Conservation (phyloP, 257 asterid species). For the Solanum acaule region DNA sequence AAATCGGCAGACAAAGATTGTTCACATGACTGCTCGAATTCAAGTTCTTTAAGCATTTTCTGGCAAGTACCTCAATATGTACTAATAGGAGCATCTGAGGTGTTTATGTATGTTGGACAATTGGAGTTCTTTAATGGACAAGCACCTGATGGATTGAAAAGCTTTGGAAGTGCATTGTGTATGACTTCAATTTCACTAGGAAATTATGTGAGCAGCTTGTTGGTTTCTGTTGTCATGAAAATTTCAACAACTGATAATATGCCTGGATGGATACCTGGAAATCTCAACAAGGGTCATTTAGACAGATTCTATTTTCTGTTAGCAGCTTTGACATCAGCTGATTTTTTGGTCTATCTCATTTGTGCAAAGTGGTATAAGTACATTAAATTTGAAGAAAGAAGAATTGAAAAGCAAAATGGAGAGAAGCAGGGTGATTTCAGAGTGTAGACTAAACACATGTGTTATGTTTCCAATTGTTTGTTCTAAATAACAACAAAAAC, state of each 20-base stretch:
- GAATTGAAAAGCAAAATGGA: not conserved
- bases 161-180: constrained; percentile 88
- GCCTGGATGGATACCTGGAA: constrained; percentile 95
- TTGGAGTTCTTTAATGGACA: constrained; percentile 75
- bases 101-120: constrained; percentile 86
- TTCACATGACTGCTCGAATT: constrained; percentile 13
- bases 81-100: constrained; percentile 84
- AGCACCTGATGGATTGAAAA: constrained; percentile 79
- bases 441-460: not conserved
- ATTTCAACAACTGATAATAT: constrained; percentile 41
- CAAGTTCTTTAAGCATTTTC: constrained; percentile 63
- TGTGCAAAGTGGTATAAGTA: constrained; percentile 77
- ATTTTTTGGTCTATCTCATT: constrained; percentile 44
- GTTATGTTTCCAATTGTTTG: not conserved
- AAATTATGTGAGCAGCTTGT: constrained; percentile 71
- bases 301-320: constrained; percentile 71
- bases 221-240: constrained; percentile 72
- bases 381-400: constrained; percentile 60
- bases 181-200: constrained; percentile 89
- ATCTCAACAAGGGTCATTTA: constrained; percentile 66
- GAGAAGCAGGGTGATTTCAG: constrained; percentile 21
- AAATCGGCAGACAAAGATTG: constrained; percentile 15
- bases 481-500: not conserved
- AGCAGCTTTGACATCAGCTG: constrained; percentile 62
- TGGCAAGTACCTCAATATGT: constrained; percentile 93